These are phyloP conservation scores for Penicillium alfredii DNA, from an alignment of 495 filamentous ascomycete species.

Conservation along the genomic window DNA sequence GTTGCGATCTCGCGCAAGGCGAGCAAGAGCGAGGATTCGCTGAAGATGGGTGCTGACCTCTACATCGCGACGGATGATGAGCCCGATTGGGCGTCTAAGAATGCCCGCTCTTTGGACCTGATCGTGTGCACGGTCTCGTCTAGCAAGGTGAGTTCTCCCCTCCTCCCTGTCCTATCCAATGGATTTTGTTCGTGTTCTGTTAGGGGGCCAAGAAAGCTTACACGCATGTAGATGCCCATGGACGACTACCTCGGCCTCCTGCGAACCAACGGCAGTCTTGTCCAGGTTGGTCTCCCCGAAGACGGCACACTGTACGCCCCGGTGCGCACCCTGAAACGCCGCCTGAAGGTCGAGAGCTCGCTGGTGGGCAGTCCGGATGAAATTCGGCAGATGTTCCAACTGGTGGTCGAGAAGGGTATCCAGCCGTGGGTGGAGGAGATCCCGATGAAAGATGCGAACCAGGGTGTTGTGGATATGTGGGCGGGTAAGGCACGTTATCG, in stretches of 20 bases:
- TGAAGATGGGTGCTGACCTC: constrained; percentile 54
- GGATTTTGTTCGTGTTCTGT: neutral
- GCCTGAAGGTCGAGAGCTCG: constrained; percentile 63
- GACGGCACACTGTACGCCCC: constrained; percentile 57
- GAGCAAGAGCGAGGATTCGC: constrained; percentile 63
- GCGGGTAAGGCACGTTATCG: constrained; percentile 67
- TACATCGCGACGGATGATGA: constrained; percentile 86
- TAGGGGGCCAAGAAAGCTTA: constrained; percentile 1
- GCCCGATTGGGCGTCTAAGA: constrained; percentile 59
- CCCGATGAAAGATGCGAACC: constrained; percentile 70
- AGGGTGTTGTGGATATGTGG: constrained; percentile 64
- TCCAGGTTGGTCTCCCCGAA: constrained; percentile 73
- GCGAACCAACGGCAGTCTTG: constrained; percentile 61
- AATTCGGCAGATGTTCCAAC: constrained; percentile 74
- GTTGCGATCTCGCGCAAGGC: constrained; percentile 69
- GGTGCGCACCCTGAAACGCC: constrained; percentile 60
- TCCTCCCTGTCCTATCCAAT: neutral
- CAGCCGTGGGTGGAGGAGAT: constrained; percentile 67
- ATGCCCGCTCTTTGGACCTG: constrained; percentile 66
- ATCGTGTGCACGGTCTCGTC: constrained; percentile 77
- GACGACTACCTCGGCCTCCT: constrained; percentile 62
- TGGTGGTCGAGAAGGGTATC: constrained; percentile 66
- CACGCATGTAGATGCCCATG: constrained; percentile 58
- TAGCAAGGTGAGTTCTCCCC: constrained; percentile 37
- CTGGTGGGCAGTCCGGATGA: constrained; percentile 65